Percentiles rank a stretch among this genome's conserved stretches.
Conservation (phyloP, 1,284 basidiomycete species). For the Amylostereum areolatum region DNA sequence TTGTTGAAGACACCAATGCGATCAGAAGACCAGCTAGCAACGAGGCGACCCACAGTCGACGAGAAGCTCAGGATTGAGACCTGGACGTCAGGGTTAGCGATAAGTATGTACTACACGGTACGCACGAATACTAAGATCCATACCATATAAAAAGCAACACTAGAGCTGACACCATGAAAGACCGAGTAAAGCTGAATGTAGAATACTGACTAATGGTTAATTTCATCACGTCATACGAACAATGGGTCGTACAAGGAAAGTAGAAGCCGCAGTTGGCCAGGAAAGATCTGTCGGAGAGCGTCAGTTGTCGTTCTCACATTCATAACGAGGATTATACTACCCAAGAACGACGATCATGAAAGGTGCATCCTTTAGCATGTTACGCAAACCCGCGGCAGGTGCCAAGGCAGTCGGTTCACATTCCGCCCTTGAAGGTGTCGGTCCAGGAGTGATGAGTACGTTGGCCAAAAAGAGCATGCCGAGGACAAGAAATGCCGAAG, state of each 20-base stretch:
- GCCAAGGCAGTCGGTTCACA: neutral
- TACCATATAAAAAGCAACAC: constrained; percentile 13
- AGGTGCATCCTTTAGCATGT: neutral
- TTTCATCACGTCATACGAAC: neutral
- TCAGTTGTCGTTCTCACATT: neutral
- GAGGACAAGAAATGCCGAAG: neutral
- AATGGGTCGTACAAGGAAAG: constrained; percentile 6
- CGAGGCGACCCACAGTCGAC: constrained; percentile 11
- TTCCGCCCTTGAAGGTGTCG: neutral
- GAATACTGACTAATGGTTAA: constrained; percentile 5
- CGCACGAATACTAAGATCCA: neutral
- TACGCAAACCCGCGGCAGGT: neutral
- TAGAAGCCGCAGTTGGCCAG: constrained; percentile 3
- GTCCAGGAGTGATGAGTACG: constrained; percentile 2
- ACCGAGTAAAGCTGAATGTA: constrained; percentile 15
- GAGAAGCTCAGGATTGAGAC: constrained; percentile 14
- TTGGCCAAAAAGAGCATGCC: constrained; percentile 10
- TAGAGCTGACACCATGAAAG: constrained; percentile 12
- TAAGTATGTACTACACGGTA: no score
- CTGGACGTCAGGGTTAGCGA: constrained; percentile 3
- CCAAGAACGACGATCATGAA: neutral
- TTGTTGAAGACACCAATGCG: constrained; percentile 8
- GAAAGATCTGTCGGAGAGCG: neutral
- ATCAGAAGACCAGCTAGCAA: constrained; percentile 12
- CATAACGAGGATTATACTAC: neutral